A percentile compares a stretch with the other conserved stretches of the same genome.
phyloP scores from a whole-genome alignment of 2,329 filamentous ascomycete species.

The Dactylellina haptotyla region DNA sequence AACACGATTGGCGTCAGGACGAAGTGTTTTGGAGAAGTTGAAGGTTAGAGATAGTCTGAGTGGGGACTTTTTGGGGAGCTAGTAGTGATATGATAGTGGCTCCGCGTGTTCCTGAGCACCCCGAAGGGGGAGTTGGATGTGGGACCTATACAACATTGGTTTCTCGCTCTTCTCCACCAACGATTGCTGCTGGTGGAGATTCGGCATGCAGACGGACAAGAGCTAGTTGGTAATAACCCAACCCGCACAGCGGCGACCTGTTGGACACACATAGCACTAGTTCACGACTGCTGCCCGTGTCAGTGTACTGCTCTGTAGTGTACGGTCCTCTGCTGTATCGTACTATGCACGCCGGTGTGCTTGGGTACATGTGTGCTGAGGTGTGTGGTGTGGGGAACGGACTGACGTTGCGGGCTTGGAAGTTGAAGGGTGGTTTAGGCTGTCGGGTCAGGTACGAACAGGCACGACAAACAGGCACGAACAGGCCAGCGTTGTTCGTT shows the following conservation, averaged over 20 bases:
- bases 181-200: not conserved
- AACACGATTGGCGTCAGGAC: not conserved
- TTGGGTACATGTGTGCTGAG: not conserved
- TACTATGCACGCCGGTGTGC: too few species aligned
- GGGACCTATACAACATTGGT: not conserved
- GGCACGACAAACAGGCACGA: too few species aligned
- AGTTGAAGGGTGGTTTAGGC: conserved; percentile 26
- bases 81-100: not conserved
- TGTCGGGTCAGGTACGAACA: conserved; percentile 36
- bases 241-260: not conserved
- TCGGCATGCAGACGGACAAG: not conserved
- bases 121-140: not conserved
- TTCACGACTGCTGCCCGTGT: not conserved
- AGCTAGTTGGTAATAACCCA: too few species aligned
- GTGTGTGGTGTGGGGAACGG: not conserved
- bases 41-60: conserved; percentile 1
- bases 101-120: not conserved
- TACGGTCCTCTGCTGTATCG: too few species aligned
- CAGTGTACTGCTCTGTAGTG: not conserved
- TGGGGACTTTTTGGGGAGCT: not conserved
- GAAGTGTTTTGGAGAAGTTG: not conserved
- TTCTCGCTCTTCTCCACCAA: not conserved
- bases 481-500: too few species aligned
- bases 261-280: not conserved
- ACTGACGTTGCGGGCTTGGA: conserved; percentile 19